Percentiles rank a stretch among this genome's conserved stretches.
These are phyloP conservation scores for Creolimax fragrantissima DNA, from an alignment of 78 protist genomes.

Conservation along the genomic window DNA sequence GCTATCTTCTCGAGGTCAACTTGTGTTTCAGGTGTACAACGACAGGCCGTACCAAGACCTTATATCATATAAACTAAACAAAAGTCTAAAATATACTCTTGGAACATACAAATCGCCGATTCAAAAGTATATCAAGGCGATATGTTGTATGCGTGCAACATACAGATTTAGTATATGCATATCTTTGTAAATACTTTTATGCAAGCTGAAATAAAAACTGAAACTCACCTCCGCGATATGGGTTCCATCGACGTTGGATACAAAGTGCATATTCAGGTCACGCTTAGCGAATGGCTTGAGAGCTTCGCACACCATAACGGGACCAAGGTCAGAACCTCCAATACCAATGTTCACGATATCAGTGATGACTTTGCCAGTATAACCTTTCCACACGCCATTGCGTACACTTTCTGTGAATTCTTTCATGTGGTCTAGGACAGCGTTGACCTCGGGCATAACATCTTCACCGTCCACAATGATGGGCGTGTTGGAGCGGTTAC, in stretches of 20 bases:
- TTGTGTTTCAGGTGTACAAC: too few relatives aligned
- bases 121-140: too few relatives aligned
- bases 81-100: too few relatives aligned
- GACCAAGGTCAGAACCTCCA: slow-evolving; percentile 94
- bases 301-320: slow-evolving; percentile 87
- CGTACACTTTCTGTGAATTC: slow-evolving; percentile 63
- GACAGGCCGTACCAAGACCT: too few relatives aligned
- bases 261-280: slow-evolving; percentile 60
- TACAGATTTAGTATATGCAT: too few relatives aligned
- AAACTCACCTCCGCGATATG: slow-evolving; percentile 72
- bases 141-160: too few relatives aligned
- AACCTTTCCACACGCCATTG: slow-evolving; percentile 73
- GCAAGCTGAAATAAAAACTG: too few relatives aligned
- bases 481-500: slow-evolving; percentile 53
- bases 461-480: slow-evolving; percentile 81
- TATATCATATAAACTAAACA: too few relatives aligned
- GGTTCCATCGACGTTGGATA: slow-evolving; percentile 92
- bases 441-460: slow-evolving; percentile 78
- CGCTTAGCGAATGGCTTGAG: slow-evolving; percentile 67
- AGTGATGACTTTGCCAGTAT: slow-evolving; percentile 60
- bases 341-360: slow-evolving; percentile 64
- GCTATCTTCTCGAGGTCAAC: too few relatives aligned
- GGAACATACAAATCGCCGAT: too few relatives aligned
- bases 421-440: slow-evolving; percentile 32
- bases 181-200: too few relatives aligned